Percentiles rank a stretch among this genome's conserved stretches.
Conservation (phyloP, 768 basidiomycete genomes). For the Melanogaster broomeanus region DNA sequence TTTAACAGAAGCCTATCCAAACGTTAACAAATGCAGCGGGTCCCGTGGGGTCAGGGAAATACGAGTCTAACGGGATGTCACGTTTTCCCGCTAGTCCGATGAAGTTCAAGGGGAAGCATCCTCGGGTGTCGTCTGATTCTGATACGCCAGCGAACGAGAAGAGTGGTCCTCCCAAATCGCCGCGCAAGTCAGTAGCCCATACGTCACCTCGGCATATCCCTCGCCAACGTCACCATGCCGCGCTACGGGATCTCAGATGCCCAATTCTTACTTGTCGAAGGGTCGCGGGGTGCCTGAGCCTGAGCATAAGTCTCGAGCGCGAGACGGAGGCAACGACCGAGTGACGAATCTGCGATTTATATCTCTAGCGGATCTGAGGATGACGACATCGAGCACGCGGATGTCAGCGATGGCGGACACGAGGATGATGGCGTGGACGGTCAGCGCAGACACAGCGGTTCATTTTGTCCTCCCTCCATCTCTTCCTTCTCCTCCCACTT, state of each 20-base stretch:
- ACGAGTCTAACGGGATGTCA: neutral
- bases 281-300: neutral
- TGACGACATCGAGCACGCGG: neutral
- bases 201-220: slow-evolving; percentile 24
- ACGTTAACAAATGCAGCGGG: neutral
- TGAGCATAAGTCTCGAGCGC: neutral
- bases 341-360: slow-evolving; percentile 19
- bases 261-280: neutral
- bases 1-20: neutral
- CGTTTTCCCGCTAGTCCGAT: slow-evolving; percentile 17
- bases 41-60: neutral
- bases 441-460: slow-evolving; percentile 23
- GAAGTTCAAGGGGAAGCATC: neutral
- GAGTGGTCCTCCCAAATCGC: slow-evolving; percentile 17
- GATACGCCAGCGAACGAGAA: slow-evolving; percentile 9
- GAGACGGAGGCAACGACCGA: slow-evolving; percentile 3
- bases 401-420: neutral
- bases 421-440: slow-evolving; percentile 5
- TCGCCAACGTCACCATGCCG: neutral
- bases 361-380: slow-evolving; percentile 31
- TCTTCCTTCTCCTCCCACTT: slow-evolving; percentile 4
- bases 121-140: neutral
- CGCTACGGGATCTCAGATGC: no score
- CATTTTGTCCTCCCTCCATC: slow-evolving; percentile 28
- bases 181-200: slow-evolving; percentile 24